Evolutionary conservation across 2,329 filamentous ascomycete genomes (phyloP), one percentile per base, ranked within the genome.

Genomic region (Colletotrichum somersetense): DNA sequence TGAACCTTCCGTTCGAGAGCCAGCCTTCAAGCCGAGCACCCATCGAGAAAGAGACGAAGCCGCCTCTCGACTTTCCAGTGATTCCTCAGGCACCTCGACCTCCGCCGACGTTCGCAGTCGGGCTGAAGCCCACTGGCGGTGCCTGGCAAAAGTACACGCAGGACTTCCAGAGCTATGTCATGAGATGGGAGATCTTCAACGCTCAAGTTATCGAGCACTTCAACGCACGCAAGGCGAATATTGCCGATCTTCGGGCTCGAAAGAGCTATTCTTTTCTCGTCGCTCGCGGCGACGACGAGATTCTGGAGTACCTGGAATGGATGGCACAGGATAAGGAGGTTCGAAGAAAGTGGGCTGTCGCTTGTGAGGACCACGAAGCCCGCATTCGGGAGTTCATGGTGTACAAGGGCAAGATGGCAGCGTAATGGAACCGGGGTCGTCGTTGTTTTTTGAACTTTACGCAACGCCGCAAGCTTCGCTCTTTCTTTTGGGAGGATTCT

Each of bases 261-360:
- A 84, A 85, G 64, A 86, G 84, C 14, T 81, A 83, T 52, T 77
- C 76, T 1, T 89, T 88, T 79, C 77, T 89, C 23, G 81, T 81
- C 40, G 76, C 80, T 11, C 78, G 79, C 1, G 79, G 85, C 33
- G 82, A 86, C 50, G 74, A 75, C 1, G 89, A 88, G 0, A 84
- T 91, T 33, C 78, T 83, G 20, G 86, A 88, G 67, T 94, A 94
- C 78, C 79, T 89, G 70, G 82, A 82, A 48, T 89, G 88, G 78
- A 81, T 92, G 67, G 86, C 88, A 74, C 89, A 93, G 79, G 92
- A 95, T 77, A 87, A 89, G 74, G 83, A 84, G 59, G 88, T 93
- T 6, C 84, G 90, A 67, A 84, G 85, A 76, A 85, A 87, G 67
- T 94, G 92, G 91, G 81, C 81, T 40, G 79, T 86, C 11, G 89